Percentiles rank a stretch among this genome's conserved stretches.
Evolutionary conservation across 352 stramenopile genomes (phyloP).

Genomic region (Phytophthora aleatoria): DNA sequence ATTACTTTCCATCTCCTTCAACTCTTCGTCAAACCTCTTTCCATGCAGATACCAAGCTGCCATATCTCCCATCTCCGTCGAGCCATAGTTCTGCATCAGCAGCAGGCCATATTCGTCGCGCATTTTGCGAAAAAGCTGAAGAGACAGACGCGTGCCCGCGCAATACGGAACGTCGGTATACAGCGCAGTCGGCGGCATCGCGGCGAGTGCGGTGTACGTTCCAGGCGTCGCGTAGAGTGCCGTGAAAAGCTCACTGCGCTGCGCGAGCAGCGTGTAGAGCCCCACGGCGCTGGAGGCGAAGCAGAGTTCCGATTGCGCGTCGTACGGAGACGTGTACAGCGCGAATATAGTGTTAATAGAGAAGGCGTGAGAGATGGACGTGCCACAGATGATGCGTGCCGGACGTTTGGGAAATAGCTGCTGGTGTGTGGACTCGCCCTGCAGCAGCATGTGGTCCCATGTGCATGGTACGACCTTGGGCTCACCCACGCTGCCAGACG

Average conservation of each 20-base stretch:
- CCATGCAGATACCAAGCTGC: constrained; percentile 66
- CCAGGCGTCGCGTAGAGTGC: constrained; percentile 80
- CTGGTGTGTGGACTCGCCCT: constrained; percentile 77
- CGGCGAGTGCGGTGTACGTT: constrained; percentile 74
- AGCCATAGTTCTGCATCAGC: constrained; percentile 89
- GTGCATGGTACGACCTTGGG: constrained; percentile 82
- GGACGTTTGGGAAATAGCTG: constrained; percentile 70
- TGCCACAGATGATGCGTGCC: constrained; percentile 71
- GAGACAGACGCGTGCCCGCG: constrained; percentile 64
- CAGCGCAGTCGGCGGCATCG: constrained; percentile 52
- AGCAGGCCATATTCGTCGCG: constrained; percentile 58
- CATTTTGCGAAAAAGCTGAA: constrained; percentile 59
- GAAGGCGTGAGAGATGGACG: constrained; percentile 86
- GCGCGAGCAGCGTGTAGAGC: constrained; percentile 54
- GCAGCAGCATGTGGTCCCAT: constrained; percentile 78
- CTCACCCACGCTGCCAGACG: constrained; percentile 76
- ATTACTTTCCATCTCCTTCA: constrained; percentile 43
- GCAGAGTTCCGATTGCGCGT: constrained; percentile 69
- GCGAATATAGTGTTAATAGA: constrained; percentile 88
- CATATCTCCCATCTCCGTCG: constrained; percentile 85
- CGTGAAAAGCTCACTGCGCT: constrained; percentile 49
- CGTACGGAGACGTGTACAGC: constrained; percentile 70
- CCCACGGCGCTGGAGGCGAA: constrained; percentile 58
- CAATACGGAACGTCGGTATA: constrained; percentile 76
- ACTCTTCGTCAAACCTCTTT: constrained; percentile 46